phyloP scores from a whole-genome alignment of 495 filamentous ascomycete species.

The Podospora fimiseda region DNA sequence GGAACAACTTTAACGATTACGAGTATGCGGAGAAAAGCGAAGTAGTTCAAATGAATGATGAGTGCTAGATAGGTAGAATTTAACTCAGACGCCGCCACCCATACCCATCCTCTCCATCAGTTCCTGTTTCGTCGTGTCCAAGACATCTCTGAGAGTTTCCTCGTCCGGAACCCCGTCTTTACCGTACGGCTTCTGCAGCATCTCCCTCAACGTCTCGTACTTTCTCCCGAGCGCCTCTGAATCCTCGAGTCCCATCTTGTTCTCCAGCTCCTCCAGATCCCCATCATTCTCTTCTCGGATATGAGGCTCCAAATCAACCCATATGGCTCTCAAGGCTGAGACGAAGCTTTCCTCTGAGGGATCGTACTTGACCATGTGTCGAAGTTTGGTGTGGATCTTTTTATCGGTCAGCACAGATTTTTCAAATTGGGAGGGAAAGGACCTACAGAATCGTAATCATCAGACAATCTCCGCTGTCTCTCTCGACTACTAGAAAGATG shows the following conservation, averaged over 20 bases:
- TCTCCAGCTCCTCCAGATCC: constrained; percentile 21
- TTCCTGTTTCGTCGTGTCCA: constrained; percentile 22
- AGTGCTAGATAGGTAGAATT: too few species aligned
- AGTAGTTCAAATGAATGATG: too few species aligned
- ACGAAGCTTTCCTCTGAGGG: constrained; percentile 20
- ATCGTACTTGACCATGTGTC: constrained; percentile 20
- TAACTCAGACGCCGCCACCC: too few species aligned
- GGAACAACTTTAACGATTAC: too few species aligned
- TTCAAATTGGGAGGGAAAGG: too few species aligned
- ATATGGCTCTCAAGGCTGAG: constrained; percentile 21
- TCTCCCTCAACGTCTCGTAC: constrained; percentile 23
- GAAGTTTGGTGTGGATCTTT: constrained; percentile 25
- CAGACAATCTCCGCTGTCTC: constrained; percentile 16
- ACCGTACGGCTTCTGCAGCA: constrained; percentile 27
- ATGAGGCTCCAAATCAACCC: constrained; percentile 29
- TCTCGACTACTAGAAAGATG: constrained; percentile 15
- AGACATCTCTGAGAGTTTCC: constrained; percentile 16
- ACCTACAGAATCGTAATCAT: constrained; percentile 25
- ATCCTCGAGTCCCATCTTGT: constrained; percentile 15
- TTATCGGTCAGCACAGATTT: not conserved
- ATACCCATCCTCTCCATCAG: constrained; percentile 15
- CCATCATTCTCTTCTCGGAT: constrained; percentile 18
- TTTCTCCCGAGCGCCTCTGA: constrained; percentile 20
- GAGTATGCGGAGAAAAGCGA: too few species aligned
- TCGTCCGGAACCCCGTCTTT: constrained; percentile 18